phyloP scores from a whole-genome alignment of 2,329 filamentous ascomycete genomes.

The Penicillium hesseltinei region DNA sequence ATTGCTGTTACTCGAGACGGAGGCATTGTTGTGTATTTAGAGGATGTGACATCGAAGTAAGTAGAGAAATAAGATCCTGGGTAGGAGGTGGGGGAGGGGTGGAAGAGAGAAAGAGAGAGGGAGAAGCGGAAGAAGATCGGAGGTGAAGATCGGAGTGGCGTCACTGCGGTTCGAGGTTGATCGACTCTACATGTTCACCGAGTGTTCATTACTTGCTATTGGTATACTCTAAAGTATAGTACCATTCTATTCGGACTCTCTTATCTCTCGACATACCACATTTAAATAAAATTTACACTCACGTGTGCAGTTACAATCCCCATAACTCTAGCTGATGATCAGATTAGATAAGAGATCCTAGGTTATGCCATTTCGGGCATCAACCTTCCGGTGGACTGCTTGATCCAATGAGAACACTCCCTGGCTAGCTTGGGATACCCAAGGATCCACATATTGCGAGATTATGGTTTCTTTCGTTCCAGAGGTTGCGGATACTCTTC shows the following conservation, averaged over 20 bases:
- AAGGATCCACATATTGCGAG: slow-evolving; percentile 11
- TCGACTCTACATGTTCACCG: background rate
- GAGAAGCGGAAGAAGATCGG: background rate
- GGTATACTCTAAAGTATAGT: background rate
- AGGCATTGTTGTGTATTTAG: slow-evolving; percentile 1
- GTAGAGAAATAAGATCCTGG: too few relatives aligned
- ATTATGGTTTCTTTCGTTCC: slow-evolving; percentile 12
- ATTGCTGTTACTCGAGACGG: slow-evolving; percentile 1
- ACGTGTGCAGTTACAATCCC: background rate
- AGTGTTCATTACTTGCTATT: background rate
- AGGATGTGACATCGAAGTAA: background rate
- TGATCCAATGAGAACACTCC: background rate
- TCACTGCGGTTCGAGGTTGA: slow-evolving; percentile 1
- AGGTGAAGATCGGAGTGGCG: slow-evolving; percentile 5
- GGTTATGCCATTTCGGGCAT: background rate
- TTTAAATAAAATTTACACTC: background rate
- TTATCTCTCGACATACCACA: background rate
- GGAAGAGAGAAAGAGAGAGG: background rate
- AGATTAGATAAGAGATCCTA: slow-evolving; percentile 21
- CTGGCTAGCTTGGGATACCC: background rate
- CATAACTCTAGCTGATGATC: slow-evolving; percentile 16
- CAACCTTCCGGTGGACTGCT: background rate
- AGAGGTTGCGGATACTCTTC: slow-evolving; percentile 5
- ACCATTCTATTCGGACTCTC: too few relatives aligned
- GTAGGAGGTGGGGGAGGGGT: background rate